Percentiles rank a stretch among this genome's conserved stretches.
These are phyloP conservation scores for Phycomyces nitens DNA, from an alignment of 192 early-diverging fungal species.

Conservation along the genomic window DNA sequence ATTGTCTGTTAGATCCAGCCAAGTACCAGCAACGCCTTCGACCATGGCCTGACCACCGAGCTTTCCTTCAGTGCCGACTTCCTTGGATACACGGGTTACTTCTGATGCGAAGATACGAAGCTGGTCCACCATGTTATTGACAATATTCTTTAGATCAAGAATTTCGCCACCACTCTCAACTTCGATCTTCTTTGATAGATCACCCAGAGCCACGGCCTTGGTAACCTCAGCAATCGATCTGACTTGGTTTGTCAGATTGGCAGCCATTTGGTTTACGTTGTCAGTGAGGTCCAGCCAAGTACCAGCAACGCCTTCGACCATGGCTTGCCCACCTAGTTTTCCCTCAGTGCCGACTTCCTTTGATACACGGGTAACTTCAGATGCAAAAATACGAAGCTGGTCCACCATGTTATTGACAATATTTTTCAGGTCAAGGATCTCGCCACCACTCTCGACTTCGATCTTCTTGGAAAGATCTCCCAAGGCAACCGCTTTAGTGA, in stretches of 20 bases:
- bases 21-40: conserved; percentile 45
- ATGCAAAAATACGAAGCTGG: conserved; percentile 43
- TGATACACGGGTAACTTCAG: conserved; percentile 64
- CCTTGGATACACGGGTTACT: conserved; percentile 48
- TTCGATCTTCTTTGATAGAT: conserved; percentile 54
- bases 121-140: conserved; percentile 59
- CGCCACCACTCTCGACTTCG: conserved; percentile 59
- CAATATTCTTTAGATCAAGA: conserved; percentile 48
- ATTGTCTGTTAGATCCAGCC: conserved; percentile 55
- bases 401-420: conserved; percentile 84
- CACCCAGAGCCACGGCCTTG: conserved; percentile 52
- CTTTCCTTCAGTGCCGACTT: conserved; percentile 56
- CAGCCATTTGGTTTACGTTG: conserved; percentile 63
- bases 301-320: conserved; percentile 53
- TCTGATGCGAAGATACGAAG: conserved; percentile 45
- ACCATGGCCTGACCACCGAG: conserved; percentile 54
- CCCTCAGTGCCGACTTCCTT: conserved; percentile 62
- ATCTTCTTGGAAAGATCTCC: conserved; percentile 60
- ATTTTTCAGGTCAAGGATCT: conserved; percentile 69
- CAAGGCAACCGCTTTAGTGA: conserved; percentile 52
- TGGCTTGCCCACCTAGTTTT: conserved; percentile 53
- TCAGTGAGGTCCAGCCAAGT: conserved; percentile 65
- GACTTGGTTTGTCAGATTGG: conserved; percentile 57
- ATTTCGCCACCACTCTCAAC: conserved; percentile 55
- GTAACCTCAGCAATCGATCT: conserved; percentile 60